phyloP scores from a whole-genome alignment of 75 land plant species.

The Pinus albicaulis region DNA sequence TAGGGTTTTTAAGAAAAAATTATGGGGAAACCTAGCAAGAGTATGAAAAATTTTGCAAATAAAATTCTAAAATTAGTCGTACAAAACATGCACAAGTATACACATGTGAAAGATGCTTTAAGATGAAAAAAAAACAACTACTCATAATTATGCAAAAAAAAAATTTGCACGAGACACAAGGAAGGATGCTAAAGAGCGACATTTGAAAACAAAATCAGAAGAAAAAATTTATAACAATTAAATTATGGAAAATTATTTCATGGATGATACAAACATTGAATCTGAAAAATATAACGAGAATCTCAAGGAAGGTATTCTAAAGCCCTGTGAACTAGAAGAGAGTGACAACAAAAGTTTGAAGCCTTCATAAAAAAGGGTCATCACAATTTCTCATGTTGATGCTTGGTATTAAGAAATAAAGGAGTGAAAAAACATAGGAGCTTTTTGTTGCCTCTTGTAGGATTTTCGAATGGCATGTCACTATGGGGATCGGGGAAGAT shows the following conservation, averaged over 20 bases:
- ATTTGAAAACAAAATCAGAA: not conserved
- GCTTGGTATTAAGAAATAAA: constrained; percentile 55
- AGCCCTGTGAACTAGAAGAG: constrained; percentile 4
- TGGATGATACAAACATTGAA: constrained; percentile 2
- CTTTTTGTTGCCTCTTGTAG: constrained; percentile 58
- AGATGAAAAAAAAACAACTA: too few relatives aligned
- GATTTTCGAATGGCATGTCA: constrained; percentile 77
- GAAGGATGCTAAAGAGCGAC: not conserved
- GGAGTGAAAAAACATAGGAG: constrained; percentile 46
- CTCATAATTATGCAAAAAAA: too few relatives aligned
- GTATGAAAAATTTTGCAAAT: too few relatives aligned
- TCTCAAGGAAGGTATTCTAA: constrained; percentile 8
- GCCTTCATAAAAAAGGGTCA: constrained; percentile 13
- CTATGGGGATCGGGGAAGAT: constrained; percentile 44
- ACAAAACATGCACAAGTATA: too few relatives aligned
- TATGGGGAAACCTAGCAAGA: too few relatives aligned
- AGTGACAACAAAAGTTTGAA: not conserved
- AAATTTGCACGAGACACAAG: not conserved
- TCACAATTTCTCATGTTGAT: constrained; percentile 50
- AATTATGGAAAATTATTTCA: not conserved
- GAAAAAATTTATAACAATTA: constrained; percentile 6
- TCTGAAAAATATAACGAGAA: constrained; percentile 48
- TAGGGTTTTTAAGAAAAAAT: too few relatives aligned
- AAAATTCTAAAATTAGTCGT: too few relatives aligned
- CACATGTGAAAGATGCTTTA: too few relatives aligned